Conservation (phyloP, 2,329 filamentous ascomycete species). For the Alternaria burnsii region DNA sequence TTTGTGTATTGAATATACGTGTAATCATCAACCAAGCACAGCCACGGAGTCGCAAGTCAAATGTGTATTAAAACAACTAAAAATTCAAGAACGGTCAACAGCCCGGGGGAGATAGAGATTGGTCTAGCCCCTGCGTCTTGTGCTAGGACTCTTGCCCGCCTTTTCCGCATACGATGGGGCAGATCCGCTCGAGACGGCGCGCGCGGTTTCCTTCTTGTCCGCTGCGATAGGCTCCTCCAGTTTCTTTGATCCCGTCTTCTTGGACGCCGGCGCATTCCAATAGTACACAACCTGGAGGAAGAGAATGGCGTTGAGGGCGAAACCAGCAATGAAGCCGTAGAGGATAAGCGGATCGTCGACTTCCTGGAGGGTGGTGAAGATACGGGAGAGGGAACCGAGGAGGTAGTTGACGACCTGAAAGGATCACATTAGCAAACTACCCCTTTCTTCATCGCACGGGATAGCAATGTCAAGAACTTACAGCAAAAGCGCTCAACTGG, state of each 20-base stretch:
- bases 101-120: neutral
- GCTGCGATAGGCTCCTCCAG: conserved; percentile 48
- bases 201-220: conserved; percentile 42
- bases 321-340: conserved; percentile 92
- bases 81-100: neutral
- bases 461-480: conserved; percentile 59
- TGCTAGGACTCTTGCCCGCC: conserved; percentile 61
- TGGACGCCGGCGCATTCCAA: conserved; percentile 72
- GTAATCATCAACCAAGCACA: neutral
- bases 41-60: neutral
- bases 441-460: neutral
- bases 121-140: conserved; percentile 61
- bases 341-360: conserved; percentile 96
- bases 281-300: conserved; percentile 94
- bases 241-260: conserved; percentile 48
- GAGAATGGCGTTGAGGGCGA: conserved; percentile 85
- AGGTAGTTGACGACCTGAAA: conserved; percentile 96
- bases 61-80: conserved; percentile 5
- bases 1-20: conserved; percentile 3
- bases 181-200: conserved; percentile 49
- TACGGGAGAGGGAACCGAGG: conserved; percentile 86
- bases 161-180: conserved; percentile 48
- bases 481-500: conserved; percentile 94
- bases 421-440: neutral
- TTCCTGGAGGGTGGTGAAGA: conserved; percentile 97